Evolutionary conservation across 2,329 filamentous ascomycete species (phyloP), one percentile per base, ranked within the genome.

Genomic region (Fusarium anguioides): DNA sequence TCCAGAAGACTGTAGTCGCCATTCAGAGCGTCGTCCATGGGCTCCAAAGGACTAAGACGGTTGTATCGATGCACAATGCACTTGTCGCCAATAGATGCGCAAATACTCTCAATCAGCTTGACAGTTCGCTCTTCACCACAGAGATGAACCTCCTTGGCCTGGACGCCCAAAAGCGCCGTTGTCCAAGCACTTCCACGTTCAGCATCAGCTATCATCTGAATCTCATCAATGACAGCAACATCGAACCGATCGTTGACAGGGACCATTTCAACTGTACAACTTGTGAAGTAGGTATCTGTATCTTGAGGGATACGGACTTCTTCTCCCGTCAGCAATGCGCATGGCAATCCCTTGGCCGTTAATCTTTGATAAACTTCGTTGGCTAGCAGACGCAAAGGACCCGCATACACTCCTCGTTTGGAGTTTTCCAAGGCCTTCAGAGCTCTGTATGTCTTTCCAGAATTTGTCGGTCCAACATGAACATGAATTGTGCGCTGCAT

Each of bases 391-490:
- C 96, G 87, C 41, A 99, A 81, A 0, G 96, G 96, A 0, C 96
- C 96, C 5, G 95, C 93, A 76, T 98, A 99, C 47, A 97, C 89
- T 36, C 96, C 96, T 10, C 83, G 85, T 27, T 89, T 84, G 4
- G 91, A 90, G 47, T 87, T 83, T 76, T 97, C 93, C 12, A 99
- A 84, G 14, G 91, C 89, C 79, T 97, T 90, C 66, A 99, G 81
- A 1, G 96, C 96, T 75, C 94, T 91, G 75, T 98, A 99, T 0
- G 96, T 99, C 83, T 99, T 99, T 57, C 96, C 96, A 1, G 96
- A 98, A 78, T 99, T 99, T 4, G 96, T 99, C 2, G 96, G 96
- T 0, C 96, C 96, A 47, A 99, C 94, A 73, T 99, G 96, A 20
- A 99, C 82, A 80, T 98, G 93, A 37, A 99, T 86, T 0, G 88